These are phyloP conservation scores for Prunus campanulata DNA, from an alignment of 306 rosid species.

Conservation along the genomic window DNA sequence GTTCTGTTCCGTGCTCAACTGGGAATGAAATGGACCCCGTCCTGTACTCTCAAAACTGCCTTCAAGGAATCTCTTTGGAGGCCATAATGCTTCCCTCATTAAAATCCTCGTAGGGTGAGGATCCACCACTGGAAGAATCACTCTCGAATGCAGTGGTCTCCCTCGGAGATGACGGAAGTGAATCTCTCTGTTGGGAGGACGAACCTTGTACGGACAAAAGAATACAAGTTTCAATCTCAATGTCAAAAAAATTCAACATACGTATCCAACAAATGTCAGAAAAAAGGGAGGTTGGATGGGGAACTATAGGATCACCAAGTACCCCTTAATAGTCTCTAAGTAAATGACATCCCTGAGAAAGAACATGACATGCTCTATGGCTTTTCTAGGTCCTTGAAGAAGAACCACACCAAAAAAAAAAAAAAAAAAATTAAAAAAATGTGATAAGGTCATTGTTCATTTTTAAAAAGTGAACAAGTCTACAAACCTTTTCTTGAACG, in stretches of 20 bases:
- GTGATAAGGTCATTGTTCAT: background rate
- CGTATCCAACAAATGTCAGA: background rate
- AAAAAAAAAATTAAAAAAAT: background rate
- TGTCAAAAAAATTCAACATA: background rate
- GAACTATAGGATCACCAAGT: background rate
- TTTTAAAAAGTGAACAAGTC: background rate
- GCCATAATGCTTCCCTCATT: constrained; percentile 44
- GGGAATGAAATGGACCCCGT: background rate
- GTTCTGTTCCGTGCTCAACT: constrained; percentile 5
- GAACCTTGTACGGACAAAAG: constrained; percentile 49
- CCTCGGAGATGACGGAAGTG: constrained; percentile 81
- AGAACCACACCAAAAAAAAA: background rate
- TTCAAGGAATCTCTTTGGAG: constrained; percentile 13
- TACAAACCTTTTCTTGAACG: constrained; percentile 80
- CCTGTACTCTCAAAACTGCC: background rate
- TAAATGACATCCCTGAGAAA: background rate
- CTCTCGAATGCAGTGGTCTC: constrained; percentile 75
- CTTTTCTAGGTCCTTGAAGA: background rate
- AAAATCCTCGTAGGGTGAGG: constrained; percentile 90
- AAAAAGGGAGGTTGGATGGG: background rate
- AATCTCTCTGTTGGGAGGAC: constrained; percentile 78
- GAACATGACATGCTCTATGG: background rate
- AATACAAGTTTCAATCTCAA: constrained; percentile 10
- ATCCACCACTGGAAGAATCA: constrained; percentile 87
- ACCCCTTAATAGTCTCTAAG: background rate